A percentile compares a stretch with the other conserved stretches of the same genome.
phyloP scores from a whole-genome alignment of 108 stramenopile species.

The Epithemia pelagica region DNA sequence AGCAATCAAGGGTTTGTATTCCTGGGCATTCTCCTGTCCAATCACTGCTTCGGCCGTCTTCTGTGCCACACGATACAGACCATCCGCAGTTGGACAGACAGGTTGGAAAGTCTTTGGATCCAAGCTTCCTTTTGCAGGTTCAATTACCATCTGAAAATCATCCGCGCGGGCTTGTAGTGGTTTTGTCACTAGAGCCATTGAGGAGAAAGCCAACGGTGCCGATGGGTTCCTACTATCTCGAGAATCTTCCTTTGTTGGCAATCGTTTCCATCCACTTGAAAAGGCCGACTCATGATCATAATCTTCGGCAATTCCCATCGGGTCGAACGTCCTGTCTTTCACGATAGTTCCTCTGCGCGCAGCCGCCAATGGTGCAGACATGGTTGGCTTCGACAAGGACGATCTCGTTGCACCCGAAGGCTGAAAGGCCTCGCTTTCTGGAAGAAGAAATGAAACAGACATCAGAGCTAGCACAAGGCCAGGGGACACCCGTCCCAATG shows the following conservation, averaged over 20 bases:
- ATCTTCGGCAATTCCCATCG: not conserved
- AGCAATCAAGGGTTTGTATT: constrained; percentile 89
- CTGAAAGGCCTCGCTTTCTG: not conserved
- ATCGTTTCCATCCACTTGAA: not conserved
- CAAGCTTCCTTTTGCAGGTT: constrained; percentile 22
- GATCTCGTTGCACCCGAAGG: too few relatives aligned
- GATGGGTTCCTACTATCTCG: too few relatives aligned
- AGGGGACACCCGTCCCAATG: not conserved
- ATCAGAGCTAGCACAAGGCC: not conserved
- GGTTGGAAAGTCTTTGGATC: constrained; percentile 79
- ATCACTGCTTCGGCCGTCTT: constrained; percentile 61
- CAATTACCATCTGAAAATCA: not conserved
- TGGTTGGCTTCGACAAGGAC: too few relatives aligned
- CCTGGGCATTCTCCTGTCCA: constrained; percentile 74
- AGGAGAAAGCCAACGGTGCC: too few relatives aligned
- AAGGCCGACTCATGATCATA: not conserved
- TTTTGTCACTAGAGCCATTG: not conserved
- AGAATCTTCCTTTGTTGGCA: too few relatives aligned
- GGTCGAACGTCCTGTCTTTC: not conserved
- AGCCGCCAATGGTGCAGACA: not conserved
- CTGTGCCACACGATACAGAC: constrained; percentile 78
- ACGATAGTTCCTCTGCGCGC: not conserved
- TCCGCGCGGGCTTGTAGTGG: not conserved
- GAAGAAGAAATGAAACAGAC: not conserved
- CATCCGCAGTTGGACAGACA: constrained; percentile 80